Percentiles rank a stretch among this genome's conserved stretches.
Evolutionary conservation across 2,329 filamentous ascomycete genomes (phyloP).

Genomic region (Xylariaceae sp.): DNA sequence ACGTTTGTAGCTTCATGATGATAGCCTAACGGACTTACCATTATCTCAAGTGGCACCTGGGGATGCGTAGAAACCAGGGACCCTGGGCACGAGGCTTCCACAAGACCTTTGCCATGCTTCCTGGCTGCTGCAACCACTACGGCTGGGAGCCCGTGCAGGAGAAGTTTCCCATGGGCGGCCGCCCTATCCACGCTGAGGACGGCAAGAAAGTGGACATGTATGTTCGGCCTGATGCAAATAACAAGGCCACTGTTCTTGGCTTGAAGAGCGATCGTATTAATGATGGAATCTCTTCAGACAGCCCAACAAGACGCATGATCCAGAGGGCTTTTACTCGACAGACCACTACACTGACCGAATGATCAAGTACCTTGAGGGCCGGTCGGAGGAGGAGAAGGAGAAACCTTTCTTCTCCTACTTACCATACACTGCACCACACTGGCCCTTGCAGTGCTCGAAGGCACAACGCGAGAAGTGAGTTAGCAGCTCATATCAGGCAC

Average conservation of each 20-base stretch:
- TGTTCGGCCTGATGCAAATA: no score
- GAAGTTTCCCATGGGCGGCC: neutral
- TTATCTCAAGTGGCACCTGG: slow-evolving; percentile 16
- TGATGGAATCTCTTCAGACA: neutral
- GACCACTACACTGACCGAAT: slow-evolving; percentile 36
- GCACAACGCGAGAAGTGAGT: slow-evolving; percentile 37
- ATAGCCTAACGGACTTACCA: neutral
- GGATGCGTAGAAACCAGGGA: slow-evolving; percentile 32
- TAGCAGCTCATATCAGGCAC: neutral
- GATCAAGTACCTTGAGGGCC: slow-evolving; percentile 29
- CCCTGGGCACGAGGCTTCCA: slow-evolving; percentile 46
- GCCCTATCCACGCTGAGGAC: neutral
- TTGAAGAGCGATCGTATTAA: no score
- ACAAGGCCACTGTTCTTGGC: slow-evolving; percentile 15
- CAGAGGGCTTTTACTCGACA: slow-evolving; percentile 38
- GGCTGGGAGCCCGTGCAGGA: slow-evolving; percentile 16
- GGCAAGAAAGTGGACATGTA: neutral
- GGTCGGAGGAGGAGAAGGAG: slow-evolving; percentile 16
- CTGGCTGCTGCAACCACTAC: slow-evolving; percentile 40
- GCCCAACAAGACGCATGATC: slow-evolving; percentile 8
- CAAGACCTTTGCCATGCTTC: slow-evolving; percentile 43
- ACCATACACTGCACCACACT: slow-evolving; percentile 54
- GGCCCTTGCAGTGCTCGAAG: slow-evolving; percentile 50
- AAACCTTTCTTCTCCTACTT: slow-evolving; percentile 50
- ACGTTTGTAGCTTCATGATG: neutral